Evolutionary conservation across 768 basidiomycete species (phyloP), one percentile per base, ranked within the genome.

Genomic region (Terana coerulea): DNA sequence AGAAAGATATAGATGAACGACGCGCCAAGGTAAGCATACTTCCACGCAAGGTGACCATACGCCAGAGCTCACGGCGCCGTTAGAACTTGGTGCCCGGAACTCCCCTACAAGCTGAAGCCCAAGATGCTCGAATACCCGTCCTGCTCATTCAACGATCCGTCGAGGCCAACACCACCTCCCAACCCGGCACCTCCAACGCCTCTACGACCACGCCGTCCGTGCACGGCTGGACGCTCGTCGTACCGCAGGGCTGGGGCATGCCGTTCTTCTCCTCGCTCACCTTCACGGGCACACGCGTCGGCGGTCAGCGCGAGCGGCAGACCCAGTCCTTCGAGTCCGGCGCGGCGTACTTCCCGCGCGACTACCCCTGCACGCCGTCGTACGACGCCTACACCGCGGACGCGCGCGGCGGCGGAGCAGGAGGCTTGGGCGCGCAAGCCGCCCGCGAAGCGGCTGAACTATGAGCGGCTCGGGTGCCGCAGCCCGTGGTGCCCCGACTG

Each of bases 221-320:
- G 26, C 84, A 93, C 59, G 94, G 95, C 33, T 97, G 91, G 87
- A 92, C 85, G 7, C 70, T 99, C 8, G 73, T 97, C 40, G 65
- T 95, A 28, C 95, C 95, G 3, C 74, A 81, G 1, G 93, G 91
- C 11, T 98, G 94, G 93, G 78, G 80, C 0, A 95, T 93, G 86
- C 76, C 94, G 1, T 92, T 98, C 69, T 82, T 90, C 55, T 76
- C 76, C 34, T 95, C 94, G 2, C 77, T 99, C 44, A 76, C 77
- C 3, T 84, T 82, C 65, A 93, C 94, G 0, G 87, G 88, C 19
- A 90, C 89, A 1, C 85, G 92, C 6, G 77, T 95, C 15, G 89
- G 79, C 5, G 95, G 95, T 2, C 86, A 94, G 61, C 81, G 85
- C 25, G 92, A 98, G 62, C 80, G 86, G 29, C 77, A 78, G 58